These are phyloP conservation scores for Arthrobotrys conoides DNA, from an alignment of 2,329 filamentous ascomycete species.

Conservation along the genomic window DNA sequence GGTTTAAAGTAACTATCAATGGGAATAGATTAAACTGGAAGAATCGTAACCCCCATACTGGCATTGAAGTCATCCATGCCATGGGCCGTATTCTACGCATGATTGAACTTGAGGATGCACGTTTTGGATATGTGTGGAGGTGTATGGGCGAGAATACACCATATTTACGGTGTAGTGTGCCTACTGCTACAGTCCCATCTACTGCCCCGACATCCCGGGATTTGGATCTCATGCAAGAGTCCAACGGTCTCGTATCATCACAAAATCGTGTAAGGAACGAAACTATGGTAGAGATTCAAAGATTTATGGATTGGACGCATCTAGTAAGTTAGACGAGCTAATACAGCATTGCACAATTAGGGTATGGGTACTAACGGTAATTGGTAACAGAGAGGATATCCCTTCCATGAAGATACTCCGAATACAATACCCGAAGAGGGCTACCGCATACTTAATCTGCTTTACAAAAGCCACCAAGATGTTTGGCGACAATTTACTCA, in stretches of 20 bases:
- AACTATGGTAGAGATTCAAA: slow-evolving; percentile 38
- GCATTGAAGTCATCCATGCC: slow-evolving; percentile 44
- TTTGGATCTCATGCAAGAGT: not conserved
- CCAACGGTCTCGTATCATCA: not conserved
- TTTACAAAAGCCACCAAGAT: slow-evolving; percentile 18
- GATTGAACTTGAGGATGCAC: slow-evolving; percentile 45
- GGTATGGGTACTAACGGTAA: not conserved
- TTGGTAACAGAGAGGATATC: slow-evolving; percentile 27
- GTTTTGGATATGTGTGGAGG: slow-evolving; percentile 7
- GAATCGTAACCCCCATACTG: slow-evolving; percentile 45
- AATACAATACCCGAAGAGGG: slow-evolving; percentile 21
- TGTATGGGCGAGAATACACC: not conserved
- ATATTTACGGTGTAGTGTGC: not conserved
- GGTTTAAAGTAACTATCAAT: not conserved
- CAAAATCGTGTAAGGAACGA: slow-evolving; percentile 48
- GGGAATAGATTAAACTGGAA: slow-evolving; percentile 35
- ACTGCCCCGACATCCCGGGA: not conserved
- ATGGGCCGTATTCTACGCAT: slow-evolving; percentile 28
- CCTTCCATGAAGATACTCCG: slow-evolving; percentile 17
- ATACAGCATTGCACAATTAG: not conserved
- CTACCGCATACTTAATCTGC: slow-evolving; percentile 17
- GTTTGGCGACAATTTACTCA: slow-evolving; percentile 22
- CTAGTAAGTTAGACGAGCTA: slow-evolving; percentile 15
- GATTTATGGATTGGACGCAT: slow-evolving; percentile 33
- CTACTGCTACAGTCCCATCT: not conserved